Base-by-base conservation (phyloP, 1,284 basidiomycete genomes). In the Fomitopsis palustris region DNA sequence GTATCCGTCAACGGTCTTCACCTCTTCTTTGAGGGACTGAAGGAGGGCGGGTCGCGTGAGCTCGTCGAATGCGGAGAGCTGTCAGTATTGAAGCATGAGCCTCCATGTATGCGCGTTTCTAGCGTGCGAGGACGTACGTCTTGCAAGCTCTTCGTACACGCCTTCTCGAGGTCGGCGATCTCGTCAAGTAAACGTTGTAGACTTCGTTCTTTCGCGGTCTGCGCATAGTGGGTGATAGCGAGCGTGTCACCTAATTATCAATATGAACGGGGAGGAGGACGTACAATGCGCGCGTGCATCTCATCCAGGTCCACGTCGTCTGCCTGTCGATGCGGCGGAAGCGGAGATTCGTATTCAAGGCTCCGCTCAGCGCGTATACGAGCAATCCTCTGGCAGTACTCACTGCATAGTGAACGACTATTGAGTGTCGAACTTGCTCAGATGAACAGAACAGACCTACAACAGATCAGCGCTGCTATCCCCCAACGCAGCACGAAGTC, bases 151-250 rank as follows among this genome's bases (percentile, higher is more conserved):
- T 59, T 47, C 8, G 57, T 62, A 21, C 58, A 66, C 1, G 63
- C 58, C 1, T 60, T 55, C 2, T 52, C 59, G 23, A 67, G 54
- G 8, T 61, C 63, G 0, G 60, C 43, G 4, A 64, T 53, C 4
- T 47, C 52, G 19, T 67, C 58, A 4, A 56, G 54, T 2, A 64
- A 51, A 16, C 33, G 39, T 49, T 67, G 66, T 7, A 67, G 41
- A 14, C 54, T 45, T 9, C 5, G 4, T 51, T 67, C 66, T 43
- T 64, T 62, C 29, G 56, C 52, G 8, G 21, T 33, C 65, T 67
- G 27, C 10, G 25, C n/a, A 17, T 27, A 23, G 37, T 9, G 25
- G 5, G 23, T 1, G 19, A 17, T 27, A 23, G 37, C 14, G 25
- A 8, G 23, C 1, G 19, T 39, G 35, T 27, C 7, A 45, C 0